phyloP scores from a whole-genome alignment of 108 stramenopile genomes.

The Phaeodactylum tricornutum region DNA sequence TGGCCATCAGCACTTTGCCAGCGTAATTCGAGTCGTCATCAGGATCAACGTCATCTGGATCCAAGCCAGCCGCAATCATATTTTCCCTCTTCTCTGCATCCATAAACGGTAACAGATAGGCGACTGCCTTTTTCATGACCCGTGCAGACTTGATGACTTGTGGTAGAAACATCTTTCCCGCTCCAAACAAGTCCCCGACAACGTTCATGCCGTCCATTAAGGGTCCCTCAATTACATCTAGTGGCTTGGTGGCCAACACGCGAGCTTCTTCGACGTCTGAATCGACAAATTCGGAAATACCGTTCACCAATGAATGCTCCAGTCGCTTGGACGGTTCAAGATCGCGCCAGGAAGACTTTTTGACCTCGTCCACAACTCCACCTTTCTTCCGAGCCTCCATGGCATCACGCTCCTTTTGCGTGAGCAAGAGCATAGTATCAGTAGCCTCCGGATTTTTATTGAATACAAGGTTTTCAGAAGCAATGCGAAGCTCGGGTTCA shows the following conservation, averaged over 20 bases:
- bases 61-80: conserved; percentile 76
- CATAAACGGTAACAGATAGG: conserved; percentile 98
- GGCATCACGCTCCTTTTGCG: conserved; percentile 74
- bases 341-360: conserved; percentile 81
- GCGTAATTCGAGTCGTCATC: conserved; percentile 87
- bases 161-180: conserved; percentile 99
- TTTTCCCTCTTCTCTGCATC: conserved; percentile 93
- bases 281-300: conserved; percentile 92
- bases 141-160: conserved; percentile 99
- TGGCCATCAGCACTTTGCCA: conserved; percentile 87
- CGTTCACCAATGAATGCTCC: conserved; percentile 94
- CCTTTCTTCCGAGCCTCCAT: conserved; percentile 79
- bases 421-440: conserved; percentile 87
- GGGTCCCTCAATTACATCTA: conserved; percentile 99
- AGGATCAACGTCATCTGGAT: conserved; percentile 68
- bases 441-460: conserved; percentile 83
- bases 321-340: conserved; percentile 80
- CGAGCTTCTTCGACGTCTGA: conserved; percentile 89
- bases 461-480: conserved; percentile 86
- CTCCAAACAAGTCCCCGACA: conserved; percentile 97
- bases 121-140: conserved; percentile 99
- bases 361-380: conserved; percentile 46
- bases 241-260: conserved; percentile 47
- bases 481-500: conserved; percentile 65
- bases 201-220: conserved; percentile 99